Conservation (phyloP, 768 basidiomycete genomes). For the Phaffia tasmanica region DNA sequence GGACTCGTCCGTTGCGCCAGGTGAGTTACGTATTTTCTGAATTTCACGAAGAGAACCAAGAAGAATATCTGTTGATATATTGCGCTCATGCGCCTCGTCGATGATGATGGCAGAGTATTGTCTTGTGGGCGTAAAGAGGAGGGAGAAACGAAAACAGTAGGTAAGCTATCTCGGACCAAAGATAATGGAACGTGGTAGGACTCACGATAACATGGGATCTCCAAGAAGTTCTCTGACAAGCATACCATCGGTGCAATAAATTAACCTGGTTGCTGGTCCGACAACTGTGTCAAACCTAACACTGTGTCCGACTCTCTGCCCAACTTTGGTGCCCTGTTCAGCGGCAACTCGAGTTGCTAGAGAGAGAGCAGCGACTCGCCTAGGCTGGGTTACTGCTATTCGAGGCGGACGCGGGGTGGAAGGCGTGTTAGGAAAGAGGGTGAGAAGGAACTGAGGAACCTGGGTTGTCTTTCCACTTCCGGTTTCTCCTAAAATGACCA, state of each 20-base stretch:
- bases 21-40: slow-evolving; percentile 52
- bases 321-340: slow-evolving; percentile 21
- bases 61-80: slow-evolving; percentile 85
- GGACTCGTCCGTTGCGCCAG: slow-evolving; percentile 11
- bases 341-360: slow-evolving; percentile 22
- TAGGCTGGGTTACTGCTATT: slow-evolving; percentile 24
- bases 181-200: neutral
- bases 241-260: slow-evolving; percentile 25
- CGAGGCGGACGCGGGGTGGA: neutral
- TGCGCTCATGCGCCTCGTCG: slow-evolving; percentile 96
- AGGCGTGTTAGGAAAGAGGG: slow-evolving; percentile 4
- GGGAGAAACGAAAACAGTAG: neutral
- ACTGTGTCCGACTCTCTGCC: slow-evolving; percentile 17
- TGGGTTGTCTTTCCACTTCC: slow-evolving; percentile 30
- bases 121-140: slow-evolving; percentile 17
- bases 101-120: slow-evolving; percentile 78
- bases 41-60: slow-evolving; percentile 80
- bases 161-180: neutral
- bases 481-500: slow-evolving; percentile 26
- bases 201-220: slow-evolving; percentile 16
- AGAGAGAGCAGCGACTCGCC: slow-evolving; percentile 23
- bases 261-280: slow-evolving; percentile 7
- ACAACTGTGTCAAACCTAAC: slow-evolving; percentile 26
- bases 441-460: slow-evolving; percentile 24
- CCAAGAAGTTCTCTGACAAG: slow-evolving; percentile 20